phyloP scores from a whole-genome alignment of 768 basidiomycete species.

The Mycena metata region DNA sequence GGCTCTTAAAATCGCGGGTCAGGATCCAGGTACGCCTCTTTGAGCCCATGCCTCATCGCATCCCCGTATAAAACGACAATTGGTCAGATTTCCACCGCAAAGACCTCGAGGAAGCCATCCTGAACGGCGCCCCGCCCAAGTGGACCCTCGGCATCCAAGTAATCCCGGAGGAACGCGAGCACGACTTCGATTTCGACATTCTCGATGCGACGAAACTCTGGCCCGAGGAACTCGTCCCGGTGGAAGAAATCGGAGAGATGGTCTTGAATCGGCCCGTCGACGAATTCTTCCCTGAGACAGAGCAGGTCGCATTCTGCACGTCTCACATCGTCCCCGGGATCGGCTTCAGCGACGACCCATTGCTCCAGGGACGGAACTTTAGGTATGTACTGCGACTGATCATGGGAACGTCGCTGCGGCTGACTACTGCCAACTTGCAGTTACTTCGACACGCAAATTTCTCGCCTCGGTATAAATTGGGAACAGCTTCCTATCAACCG shows the following conservation, averaged over 20 bases:
- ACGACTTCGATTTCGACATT: conserved; percentile 90
- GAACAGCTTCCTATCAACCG: conserved; percentile 52
- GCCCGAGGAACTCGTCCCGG: conserved; percentile 85
- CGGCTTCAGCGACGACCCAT: conserved; percentile 81
- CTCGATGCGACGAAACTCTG: conserved; percentile 90
- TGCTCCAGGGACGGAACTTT: conserved; percentile 89
- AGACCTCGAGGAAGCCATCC: conserved; percentile 88
- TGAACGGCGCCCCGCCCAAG: conserved; percentile 75
- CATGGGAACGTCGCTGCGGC: no score
- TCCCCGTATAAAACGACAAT: no score
- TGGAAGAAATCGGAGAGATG: conserved; percentile 83
- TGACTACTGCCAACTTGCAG: no score
- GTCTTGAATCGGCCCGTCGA: conserved; percentile 73
- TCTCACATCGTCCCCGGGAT: conserved; percentile 76
- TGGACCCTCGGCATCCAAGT: conserved; percentile 86
- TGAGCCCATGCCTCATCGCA: no score
- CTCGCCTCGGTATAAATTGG: conserved; percentile 86
- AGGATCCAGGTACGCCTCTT: conserved; percentile 68
- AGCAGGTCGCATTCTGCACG: conserved; percentile 93
- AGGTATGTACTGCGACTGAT: conserved; percentile 49
- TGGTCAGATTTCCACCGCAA: conserved; percentile 84
- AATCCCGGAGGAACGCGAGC: conserved; percentile 78
- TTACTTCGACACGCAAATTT: conserved; percentile 89
- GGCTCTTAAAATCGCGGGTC: conserved; percentile 83
- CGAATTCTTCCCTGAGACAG: conserved; percentile 89